Base-by-base conservation (phyloP, 73 alveolate genomes). In the Urostyla sp. region DNA sequence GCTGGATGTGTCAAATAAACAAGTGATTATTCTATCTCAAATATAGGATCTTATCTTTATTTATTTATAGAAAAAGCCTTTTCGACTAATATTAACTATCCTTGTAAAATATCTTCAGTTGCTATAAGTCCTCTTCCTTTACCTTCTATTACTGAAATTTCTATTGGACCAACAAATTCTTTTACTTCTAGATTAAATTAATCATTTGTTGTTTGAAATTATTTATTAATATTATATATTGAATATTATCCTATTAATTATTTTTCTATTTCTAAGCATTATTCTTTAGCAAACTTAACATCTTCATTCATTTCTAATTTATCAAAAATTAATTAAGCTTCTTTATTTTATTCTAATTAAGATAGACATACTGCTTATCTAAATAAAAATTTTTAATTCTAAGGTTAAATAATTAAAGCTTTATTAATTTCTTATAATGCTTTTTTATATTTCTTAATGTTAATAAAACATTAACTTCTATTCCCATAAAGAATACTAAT, bases 41-140 rank as follows among this genome's bases (percentile, higher is more conserved):
- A 27, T 21, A 3, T 40, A 8, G 23, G 23, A 26, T 66, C 80
- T 40, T 66, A 18, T 43, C 80, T 36, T 15, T 66, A 1, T 37
- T n/a, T 61, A 66, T 66, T 66, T 13, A 37, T 8, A 34, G 80
- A 66, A 31, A 66, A 66, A 11, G 80, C 80, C 44, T 66, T 66
- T 44, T 66, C 80, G 18, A 66, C 80, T 10, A 66, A 43, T 1
- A 66, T 44, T 4, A 66, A 0, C 6, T 66, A 26, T 1, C 80
- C 80, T 40, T 37, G 28, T 24, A 40, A 26, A 3, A 66, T 66
- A n/a, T 66, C 48, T 8, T 21, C 20, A 5, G 16, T 26, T 34
- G 80, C 80, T 16, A 66, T 27, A 21, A 66, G 8, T 16, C 80
- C 80, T 43, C 80, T 66, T 11, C 44, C 44, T 31, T 66, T 66